Evolutionary conservation across 805 yeast species (phyloP), one percentile per base, ranked within the genome.

Genomic region (Saturnispora bothae): DNA sequence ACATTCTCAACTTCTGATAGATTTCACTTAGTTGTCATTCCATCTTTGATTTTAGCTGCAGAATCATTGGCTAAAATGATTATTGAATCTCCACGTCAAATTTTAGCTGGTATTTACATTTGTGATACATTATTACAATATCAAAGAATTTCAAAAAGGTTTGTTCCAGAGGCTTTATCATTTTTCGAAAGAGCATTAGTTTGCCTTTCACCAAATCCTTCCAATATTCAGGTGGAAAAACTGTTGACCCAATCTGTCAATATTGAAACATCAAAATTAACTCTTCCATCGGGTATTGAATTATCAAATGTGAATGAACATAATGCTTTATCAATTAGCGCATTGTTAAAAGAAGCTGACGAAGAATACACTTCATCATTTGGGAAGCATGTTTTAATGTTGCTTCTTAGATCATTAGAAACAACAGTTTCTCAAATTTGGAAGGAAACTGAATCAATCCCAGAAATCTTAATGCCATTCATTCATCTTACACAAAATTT

Each of bases 1-100:
- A 54, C 86, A 4, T 92, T 82, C 53, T 88, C 98, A 0, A 85
- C 96, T 1, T 92, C 98, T 0, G 99, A 92, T 64, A 88, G 85
- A 54, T 89, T 83, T 60, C 98, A 92, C 64, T 66, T 86, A 42
- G 81, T 92, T 9, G 88, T 78, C 4, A 88, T 96, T 0, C 95
- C 96, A 3, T 70, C 89, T 2, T 63, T 74, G 22, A 70, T 92
- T 25, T 60, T 84, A 28, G 74, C 85, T 65, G 72, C 79, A 34
- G 89, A 84, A 56, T 64, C 74, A 12, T 60, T 89, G 39, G 76
- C 78, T 38, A 73, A 71, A 47, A 49, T 71, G 16, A 10, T 19
- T 4, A 23, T 15, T 2, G n/a, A 21, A 8, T 28, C 38, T 5
- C 44, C 45, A 13, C 51, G 53, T 4, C 53, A 54, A 4, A 43